A percentile compares a stretch with the other conserved stretches of the same genome.
These are phyloP conservation scores for Chlorella variabilis DNA, from an alignment of 163 green algal genomes.

Conservation along the genomic window DNA sequence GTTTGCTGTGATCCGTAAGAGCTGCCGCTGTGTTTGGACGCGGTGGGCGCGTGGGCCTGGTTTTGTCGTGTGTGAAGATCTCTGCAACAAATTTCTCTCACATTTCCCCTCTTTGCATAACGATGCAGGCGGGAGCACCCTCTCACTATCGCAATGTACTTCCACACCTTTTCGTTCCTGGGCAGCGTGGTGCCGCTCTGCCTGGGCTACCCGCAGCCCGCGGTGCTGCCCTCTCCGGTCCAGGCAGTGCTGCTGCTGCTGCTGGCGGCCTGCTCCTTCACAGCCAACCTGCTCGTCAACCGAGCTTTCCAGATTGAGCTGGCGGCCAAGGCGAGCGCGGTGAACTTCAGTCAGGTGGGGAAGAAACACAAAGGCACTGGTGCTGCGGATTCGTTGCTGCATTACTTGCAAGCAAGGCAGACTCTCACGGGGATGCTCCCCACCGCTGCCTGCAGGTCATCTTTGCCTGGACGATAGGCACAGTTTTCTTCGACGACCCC, in stretches of 20 bases:
- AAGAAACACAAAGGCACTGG: too few relatives aligned
- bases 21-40: background rate
- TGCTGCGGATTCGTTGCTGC: too few relatives aligned
- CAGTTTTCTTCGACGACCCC: conserved; percentile 11
- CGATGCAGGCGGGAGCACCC: conserved; percentile 39
- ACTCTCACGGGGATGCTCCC: too few relatives aligned
- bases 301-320: conserved; percentile 45
- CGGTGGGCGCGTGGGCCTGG: too few relatives aligned
- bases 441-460: conserved; percentile 46
- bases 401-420: too few relatives aligned
- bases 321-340: conserved; percentile 39
- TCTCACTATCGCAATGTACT: conserved; percentile 56
- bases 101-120: too few relatives aligned
- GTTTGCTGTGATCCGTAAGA: too few relatives aligned
- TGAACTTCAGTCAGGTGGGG: conserved; percentile 51
- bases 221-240: conserved; percentile 32
- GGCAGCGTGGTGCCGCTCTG: conserved; percentile 51
- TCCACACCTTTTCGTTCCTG: conserved; percentile 58
- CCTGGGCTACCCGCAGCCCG: conserved; percentile 43
- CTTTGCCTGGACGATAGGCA: conserved; percentile 14
- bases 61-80: too few relatives aligned
- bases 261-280: conserved; percentile 55
- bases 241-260: conserved; percentile 56
- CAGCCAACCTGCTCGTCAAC: conserved; percentile 43
- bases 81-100: too few relatives aligned